These are phyloP conservation scores for Alternaria rosae DNA, from an alignment of 2,329 filamentous ascomycete species.

Conservation along the genomic window DNA sequence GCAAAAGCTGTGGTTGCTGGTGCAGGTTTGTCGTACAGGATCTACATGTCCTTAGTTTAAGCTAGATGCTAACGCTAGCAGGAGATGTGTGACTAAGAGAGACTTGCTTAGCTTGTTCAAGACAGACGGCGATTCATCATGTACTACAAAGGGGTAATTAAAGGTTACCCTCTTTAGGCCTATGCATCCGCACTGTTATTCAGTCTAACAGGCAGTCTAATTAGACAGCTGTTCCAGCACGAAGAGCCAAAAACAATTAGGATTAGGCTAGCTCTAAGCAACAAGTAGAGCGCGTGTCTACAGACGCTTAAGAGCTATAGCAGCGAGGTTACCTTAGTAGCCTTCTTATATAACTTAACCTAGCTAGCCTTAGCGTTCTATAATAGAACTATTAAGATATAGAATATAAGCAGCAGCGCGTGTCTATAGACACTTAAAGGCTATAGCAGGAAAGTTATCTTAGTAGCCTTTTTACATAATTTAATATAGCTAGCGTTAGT, in stretches of 20 bases:
- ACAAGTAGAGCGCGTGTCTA: constrained; percentile 9
- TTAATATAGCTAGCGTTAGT: no score
- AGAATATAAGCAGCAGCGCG: no score
- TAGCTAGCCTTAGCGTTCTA: no score
- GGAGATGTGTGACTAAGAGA: no score
- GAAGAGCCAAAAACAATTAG: neutral
- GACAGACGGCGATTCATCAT: constrained; percentile 28
- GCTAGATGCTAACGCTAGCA: no score
- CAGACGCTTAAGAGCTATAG: constrained; percentile 28
- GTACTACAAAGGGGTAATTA: constrained; percentile 21
- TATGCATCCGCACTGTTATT: constrained; percentile 6
- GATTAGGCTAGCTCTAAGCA: neutral
- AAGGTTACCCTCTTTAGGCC: constrained; percentile 11
- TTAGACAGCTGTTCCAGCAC: neutral
- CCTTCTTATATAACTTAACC: no score
- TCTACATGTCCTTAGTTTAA: no score
- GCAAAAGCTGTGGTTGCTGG: no score
- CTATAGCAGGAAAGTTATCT: constrained; percentile 10
- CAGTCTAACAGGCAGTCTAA: neutral
- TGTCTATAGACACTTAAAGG: constrained; percentile 28
- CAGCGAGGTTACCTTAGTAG: constrained; percentile 11
- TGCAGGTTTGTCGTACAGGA: no score
- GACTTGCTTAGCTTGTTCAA: no score
- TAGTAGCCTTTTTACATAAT: constrained; percentile 22
- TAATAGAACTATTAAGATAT: no score